phyloP scores from a whole-genome alignment of 495 filamentous ascomycete genomes.

The Aspergillus nanangensis region DNA sequence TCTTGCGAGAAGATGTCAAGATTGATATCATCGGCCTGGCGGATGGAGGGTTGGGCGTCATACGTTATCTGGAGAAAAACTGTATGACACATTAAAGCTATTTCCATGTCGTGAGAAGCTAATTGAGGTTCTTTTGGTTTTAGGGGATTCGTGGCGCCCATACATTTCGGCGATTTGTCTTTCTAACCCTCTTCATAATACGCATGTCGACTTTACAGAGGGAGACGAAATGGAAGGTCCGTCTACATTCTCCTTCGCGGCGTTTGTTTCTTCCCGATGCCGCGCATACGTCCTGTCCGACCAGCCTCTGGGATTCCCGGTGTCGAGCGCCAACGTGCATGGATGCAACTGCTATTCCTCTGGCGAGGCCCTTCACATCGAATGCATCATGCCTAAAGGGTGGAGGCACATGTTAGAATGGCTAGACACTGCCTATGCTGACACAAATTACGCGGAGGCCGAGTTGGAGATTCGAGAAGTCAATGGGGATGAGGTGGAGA shows the following conservation, averaged over 20 bases:
- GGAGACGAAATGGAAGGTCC: slow-evolving; percentile 5
- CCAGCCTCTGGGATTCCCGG: slow-evolving; percentile 39
- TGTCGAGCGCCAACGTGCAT: slow-evolving; percentile 34
- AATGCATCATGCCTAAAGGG: slow-evolving; percentile 38
- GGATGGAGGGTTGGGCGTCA: slow-evolving; percentile 48
- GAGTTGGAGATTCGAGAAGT: slow-evolving; percentile 12
- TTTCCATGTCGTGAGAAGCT: too few relatives aligned
- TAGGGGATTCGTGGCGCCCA: slow-evolving; percentile 32
- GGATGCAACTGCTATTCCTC: slow-evolving; percentile 48
- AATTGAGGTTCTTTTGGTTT: too few relatives aligned
- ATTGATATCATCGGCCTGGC: slow-evolving; percentile 64
- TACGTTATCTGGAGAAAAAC: slow-evolving; percentile 51
- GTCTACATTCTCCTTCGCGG: slow-evolving; percentile 21
- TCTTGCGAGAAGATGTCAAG: slow-evolving; percentile 38
- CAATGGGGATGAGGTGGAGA: not conserved
- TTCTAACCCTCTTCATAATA: slow-evolving; percentile 26
- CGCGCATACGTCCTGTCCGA: slow-evolving; percentile 57
- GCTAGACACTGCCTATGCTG: slow-evolving; percentile 29
- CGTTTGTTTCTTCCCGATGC: slow-evolving; percentile 45
- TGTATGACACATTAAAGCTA: slow-evolving; percentile 47
- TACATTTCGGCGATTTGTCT: slow-evolving; percentile 32
- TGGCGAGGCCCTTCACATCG: slow-evolving; percentile 33
- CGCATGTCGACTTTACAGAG: slow-evolving; percentile 11
- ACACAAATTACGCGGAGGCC: slow-evolving; percentile 27
- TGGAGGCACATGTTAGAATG: slow-evolving; percentile 38